Evolutionary conservation across 306 rosid species (phyloP), one percentile per base, ranked within the genome.

Genomic region (Corylus heterophylla): DNA sequence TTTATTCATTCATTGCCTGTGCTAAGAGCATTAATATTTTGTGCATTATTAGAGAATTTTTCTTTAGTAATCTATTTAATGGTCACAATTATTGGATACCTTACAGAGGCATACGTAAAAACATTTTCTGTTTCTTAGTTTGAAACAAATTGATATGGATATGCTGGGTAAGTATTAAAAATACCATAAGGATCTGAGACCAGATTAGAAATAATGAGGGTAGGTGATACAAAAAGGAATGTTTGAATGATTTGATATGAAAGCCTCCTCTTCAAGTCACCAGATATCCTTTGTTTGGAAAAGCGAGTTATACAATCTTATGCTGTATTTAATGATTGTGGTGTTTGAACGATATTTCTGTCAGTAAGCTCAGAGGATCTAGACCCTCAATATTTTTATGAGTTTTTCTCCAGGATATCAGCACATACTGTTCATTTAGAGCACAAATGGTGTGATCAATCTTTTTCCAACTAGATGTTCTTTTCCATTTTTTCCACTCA

Each of bases 1-100:
- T 47, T 31, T 81, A 58, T 54, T 22, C 22, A 50, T 49, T 22
- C 54, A 52, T 74, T 59, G 55, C 47, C 76, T 59, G 71, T 79
- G 11, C 79, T 9, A 44, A 50, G 64, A 13, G 62, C 29, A 20
- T 74, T 35, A 47, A 42, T 45, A 13, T 56, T 12, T 39, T 22
- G 55, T 12, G 11, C 16, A 5, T 54, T 54, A 55, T 37, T 37
- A 39, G 17, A 37, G 10, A 16, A 20, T 54, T 9, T 17, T 55
- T 54, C 8, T 68, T 39, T 42, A 13, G 18, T 18, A 17, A 68
- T n/a, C 27, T 68, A 42, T 10, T 3, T 42, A 44, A 68, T 68
- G 13, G 8, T 68, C 51, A 29, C 29, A 62, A 62, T 17, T 68
- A 20, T 13, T 42, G 72, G 9, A 68, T 10, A 20, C 8, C 72